Evolutionary conservation across 2,329 filamentous ascomycete species (phyloP).

Genomic region (Penicillium sp.): DNA sequence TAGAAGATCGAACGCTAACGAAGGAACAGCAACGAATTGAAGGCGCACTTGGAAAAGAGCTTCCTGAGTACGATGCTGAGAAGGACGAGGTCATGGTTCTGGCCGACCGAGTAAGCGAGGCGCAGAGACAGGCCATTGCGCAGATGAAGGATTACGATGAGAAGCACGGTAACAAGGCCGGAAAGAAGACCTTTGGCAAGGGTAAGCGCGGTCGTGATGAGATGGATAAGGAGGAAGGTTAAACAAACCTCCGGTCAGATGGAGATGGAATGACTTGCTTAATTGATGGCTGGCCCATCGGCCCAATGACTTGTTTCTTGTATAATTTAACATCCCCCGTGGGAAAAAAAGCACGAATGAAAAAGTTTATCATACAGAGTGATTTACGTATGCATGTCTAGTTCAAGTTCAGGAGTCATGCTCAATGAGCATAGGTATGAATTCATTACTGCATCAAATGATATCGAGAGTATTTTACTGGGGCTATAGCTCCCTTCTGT

Average conservation of each 20-base stretch:
- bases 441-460: conserved; percentile 29
- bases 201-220: conserved; percentile 58
- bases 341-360: neutral
- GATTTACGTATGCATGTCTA: neutral
- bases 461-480: conserved; percentile 23
- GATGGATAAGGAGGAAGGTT: conserved; percentile 77
- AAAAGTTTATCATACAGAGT: neutral
- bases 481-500: conserved; percentile 8
- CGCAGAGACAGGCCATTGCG: conserved; percentile 73
- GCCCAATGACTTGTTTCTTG: conserved; percentile 2
- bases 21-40: conserved; percentile 61
- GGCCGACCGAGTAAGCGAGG: conserved; percentile 74
- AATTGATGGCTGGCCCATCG: conserved; percentile 9
- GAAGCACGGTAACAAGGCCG: conserved; percentile 54
- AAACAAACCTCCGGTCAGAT: conserved; percentile 7
- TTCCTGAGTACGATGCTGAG: conserved; percentile 65
- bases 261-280: neutral
- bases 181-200: conserved; percentile 51
- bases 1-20: neutral
- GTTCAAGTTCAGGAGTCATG: neutral
- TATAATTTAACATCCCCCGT: conserved; percentile 10
- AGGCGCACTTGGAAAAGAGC: conserved; percentile 73
- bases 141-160: conserved; percentile 83
- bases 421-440: neutral
- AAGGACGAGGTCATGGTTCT: conserved; percentile 87